Percentiles rank a stretch among this genome's conserved stretches.
phyloP scores from a whole-genome alignment of 495 filamentous ascomycete genomes.

The Hypoxylon intermedium region DNA sequence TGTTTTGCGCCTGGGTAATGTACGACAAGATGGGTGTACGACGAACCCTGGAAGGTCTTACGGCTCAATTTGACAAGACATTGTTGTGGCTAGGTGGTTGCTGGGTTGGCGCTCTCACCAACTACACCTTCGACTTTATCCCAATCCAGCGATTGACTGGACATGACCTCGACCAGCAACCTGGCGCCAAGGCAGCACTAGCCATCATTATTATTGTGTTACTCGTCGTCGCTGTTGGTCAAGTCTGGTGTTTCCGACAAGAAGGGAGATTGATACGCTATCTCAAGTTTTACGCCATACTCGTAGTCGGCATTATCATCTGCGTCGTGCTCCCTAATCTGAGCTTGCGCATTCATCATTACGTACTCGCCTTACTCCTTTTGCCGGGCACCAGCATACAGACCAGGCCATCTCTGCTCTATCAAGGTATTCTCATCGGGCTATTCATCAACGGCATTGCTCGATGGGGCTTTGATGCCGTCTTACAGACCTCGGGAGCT shows the following conservation, averaged over 20 bases:
- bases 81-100: constrained; percentile 75
- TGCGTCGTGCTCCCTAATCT: constrained; percentile 78
- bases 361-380: constrained; percentile 82
- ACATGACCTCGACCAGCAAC: constrained; percentile 77
- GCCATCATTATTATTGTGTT: constrained; percentile 70
- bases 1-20: constrained; percentile 76
- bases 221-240: constrained; percentile 64
- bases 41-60: constrained; percentile 61
- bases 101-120: constrained; percentile 82
- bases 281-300: constrained; percentile 71
- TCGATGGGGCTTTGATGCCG: constrained; percentile 89
- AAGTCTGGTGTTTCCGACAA: constrained; percentile 76
- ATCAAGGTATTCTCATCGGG: constrained; percentile 87
- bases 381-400: constrained; percentile 85
- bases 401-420: constrained; percentile 77
- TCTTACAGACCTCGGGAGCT: constrained; percentile 81
- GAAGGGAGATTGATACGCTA: constrained; percentile 74
- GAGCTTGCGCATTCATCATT: constrained; percentile 92
- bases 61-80: constrained; percentile 73
- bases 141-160: constrained; percentile 80
- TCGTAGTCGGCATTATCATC: constrained; percentile 65
- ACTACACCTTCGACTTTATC: constrained; percentile 84
- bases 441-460: constrained; percentile 92
- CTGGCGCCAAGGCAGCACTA: constrained; percentile 76
- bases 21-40: constrained; percentile 70